Base-by-base conservation (phyloP, 768 basidiomycete species). In the Phaeotremella fagi region DNA sequence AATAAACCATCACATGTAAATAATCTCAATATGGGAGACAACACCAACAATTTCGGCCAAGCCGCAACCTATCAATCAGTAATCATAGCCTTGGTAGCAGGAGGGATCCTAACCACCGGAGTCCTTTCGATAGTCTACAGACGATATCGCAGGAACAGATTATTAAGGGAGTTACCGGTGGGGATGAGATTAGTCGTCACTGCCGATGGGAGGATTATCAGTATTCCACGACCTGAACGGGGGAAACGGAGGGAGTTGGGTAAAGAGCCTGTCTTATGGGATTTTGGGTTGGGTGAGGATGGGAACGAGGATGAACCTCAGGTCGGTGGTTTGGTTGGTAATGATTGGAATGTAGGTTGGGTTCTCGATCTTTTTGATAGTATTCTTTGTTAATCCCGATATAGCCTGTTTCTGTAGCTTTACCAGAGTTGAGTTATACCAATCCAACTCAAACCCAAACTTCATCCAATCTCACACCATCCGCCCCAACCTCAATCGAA, bases 71-170 rank as follows among this genome's bases (percentile, higher is more conserved):
- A 59, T 24, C 57, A 59, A 46, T 49, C 52, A 14, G 42, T 59
- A 20, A 53, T 59, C 25, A 59, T 59, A 22, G 57, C 57, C 29
- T 24, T 59, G n/a, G 57, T 59, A 3, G 57, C 57, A 15, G 57
- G 47, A 6, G 52, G 47, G 3, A 50, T 59, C 11, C 43, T 59
- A 12, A 26, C 52, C 38, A 48, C 57, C 5, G 50, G 49, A 9
- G 25, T 54, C 16, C 12, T 59, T 18, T 57, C 55, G 18, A 50
- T 56, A 25, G 15, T 55, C 0, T 59, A 52, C 42, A 26, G 52
- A 33, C 5, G 52, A 42, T 16, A 35, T 16, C 6, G 52, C 18
- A n/a, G 43, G 23, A 12, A 25, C 1, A 4, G 24, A 35, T 36
- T 53, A 11, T 26, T 53, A 20, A n/a, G 18, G 18, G 38, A 45